These are phyloP conservation scores for Starmerella scarabaei DNA, from an alignment of 805 yeast genomes.

Conservation along the genomic window DNA sequence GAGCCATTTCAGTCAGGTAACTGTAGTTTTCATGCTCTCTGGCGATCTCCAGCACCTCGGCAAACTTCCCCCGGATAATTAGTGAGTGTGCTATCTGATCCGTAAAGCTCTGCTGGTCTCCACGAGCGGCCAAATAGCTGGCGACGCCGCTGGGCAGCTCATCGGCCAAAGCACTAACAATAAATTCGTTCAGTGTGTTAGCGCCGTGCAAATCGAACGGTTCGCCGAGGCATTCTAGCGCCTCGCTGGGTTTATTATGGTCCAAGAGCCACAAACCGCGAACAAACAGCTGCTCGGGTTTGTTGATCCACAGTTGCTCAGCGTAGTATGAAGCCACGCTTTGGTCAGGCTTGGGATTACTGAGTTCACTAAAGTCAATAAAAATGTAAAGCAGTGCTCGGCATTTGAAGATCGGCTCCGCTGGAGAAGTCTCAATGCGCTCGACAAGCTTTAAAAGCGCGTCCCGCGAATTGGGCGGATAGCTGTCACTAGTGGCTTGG, in stretches of 20 bases:
- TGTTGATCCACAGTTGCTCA: conserved; percentile 14
- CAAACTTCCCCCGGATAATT: conserved; percentile 12
- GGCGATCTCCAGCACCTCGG: conserved; percentile 12
- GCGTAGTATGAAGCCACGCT: conserved; percentile 15
- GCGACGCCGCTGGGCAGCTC: conserved; percentile 5
- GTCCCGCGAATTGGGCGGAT: conserved; percentile 11
- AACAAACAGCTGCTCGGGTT: conserved; percentile 12
- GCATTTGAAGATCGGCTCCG: neutral
- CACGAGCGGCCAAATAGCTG: conserved; percentile 9
- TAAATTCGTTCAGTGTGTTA: conserved; percentile 7
- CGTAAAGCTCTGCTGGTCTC: neutral
- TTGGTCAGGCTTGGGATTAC: neutral
- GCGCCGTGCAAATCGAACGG: conserved; percentile 10
- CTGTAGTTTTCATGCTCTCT: conserved; percentile 3
- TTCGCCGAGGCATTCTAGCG: conserved; percentile 10
- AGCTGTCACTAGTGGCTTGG: conserved; percentile 1
- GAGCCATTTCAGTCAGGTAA: conserved; percentile 9
- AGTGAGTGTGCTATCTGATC: conserved; percentile 11
- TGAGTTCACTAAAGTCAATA: conserved; percentile 8
- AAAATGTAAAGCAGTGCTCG: conserved; percentile 13
- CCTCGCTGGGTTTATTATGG: conserved; percentile 6
- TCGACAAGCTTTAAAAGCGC: conserved; percentile 6
- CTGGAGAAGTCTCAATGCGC: conserved; percentile 2
- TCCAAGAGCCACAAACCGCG: conserved; percentile 14
- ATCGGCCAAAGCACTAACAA: conserved; percentile 8